These are phyloP conservation scores for Magnolia kwangsiensis DNA, from an alignment of 164 flowering plant species.

Conservation along the genomic window DNA sequence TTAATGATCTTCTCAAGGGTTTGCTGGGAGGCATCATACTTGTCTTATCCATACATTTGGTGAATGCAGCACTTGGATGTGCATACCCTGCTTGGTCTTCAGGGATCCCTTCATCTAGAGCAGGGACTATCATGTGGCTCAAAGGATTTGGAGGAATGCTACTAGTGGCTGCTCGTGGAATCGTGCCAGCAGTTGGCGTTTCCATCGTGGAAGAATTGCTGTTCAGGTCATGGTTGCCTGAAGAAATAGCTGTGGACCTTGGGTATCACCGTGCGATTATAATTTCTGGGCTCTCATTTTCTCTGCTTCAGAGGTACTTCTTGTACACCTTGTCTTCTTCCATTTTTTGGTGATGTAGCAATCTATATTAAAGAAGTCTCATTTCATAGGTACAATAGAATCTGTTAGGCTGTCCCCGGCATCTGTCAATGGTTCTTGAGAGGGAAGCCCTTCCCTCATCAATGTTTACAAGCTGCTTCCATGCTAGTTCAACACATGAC, in stretches of 20 bases:
- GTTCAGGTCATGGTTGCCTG: constrained; percentile 89
- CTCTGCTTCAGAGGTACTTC: constrained; percentile 69
- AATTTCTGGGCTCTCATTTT: constrained; percentile 74
- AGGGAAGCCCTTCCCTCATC: too few relatives aligned
- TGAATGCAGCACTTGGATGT: constrained; percentile 60
- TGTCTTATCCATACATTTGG: constrained; percentile 51
- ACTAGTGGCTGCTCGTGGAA: constrained; percentile 44
- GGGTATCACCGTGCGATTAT: constrained; percentile 73
- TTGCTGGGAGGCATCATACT: constrained; percentile 63
- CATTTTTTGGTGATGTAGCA: background rate
- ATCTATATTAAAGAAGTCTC: background rate
- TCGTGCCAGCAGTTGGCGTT: constrained; percentile 53
- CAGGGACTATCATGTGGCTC: constrained; percentile 33
- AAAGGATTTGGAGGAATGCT: constrained; percentile 43
- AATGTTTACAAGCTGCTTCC: too few relatives aligned
- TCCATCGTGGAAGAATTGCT: constrained; percentile 79
- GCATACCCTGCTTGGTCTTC: constrained; percentile 48
- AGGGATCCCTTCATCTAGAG: constrained; percentile 31
- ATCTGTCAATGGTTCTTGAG: too few relatives aligned
- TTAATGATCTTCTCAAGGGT: constrained; percentile 48
- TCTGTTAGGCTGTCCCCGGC: background rate
- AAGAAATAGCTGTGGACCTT: constrained; percentile 75
- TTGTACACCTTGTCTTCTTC: background rate
- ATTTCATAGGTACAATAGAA: background rate
- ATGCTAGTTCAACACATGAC: too few relatives aligned